Percentiles rank a stretch among this genome's conserved stretches.
phyloP scores from a whole-genome alignment of 352 stramenopile species.

The Phytopythium chamaehyphon region DNA sequence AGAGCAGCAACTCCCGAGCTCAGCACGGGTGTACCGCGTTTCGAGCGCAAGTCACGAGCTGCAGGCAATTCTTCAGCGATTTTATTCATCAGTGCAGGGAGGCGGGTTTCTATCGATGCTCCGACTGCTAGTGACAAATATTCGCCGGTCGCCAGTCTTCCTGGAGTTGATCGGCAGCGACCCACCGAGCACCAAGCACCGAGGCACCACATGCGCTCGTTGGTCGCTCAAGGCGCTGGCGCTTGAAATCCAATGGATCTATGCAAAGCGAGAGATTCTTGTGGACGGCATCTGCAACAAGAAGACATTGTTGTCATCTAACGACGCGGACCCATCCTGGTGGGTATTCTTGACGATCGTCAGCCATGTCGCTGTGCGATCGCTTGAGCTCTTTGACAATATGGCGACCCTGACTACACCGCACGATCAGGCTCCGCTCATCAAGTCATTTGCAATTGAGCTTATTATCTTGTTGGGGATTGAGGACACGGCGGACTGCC shows the following conservation, averaged over 20 bases:
- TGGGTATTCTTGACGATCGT: conserved; percentile 57
- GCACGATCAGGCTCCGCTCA: conserved; percentile 15
- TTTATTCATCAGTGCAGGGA: conserved; percentile 37
- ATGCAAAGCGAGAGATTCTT: conserved; percentile 44
- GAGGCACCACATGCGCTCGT: conserved; percentile 4
- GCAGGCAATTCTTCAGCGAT: conserved; percentile 30
- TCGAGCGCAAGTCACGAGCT: conserved; percentile 28
- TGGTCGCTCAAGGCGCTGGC: conserved; percentile 18
- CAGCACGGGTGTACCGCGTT: conserved; percentile 24
- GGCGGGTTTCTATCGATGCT: conserved; percentile 35
- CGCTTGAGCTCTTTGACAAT: conserved; percentile 28
- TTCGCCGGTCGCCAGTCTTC: conserved; percentile 27
- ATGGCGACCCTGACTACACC: conserved; percentile 23
- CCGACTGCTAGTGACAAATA: conserved; percentile 22
- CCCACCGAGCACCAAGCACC: conserved; percentile 5
- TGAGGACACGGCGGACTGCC: conserved; percentile 2
- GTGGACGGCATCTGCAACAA: conserved; percentile 36
- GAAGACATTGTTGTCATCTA: conserved; percentile 3
- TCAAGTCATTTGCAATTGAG: conserved; percentile 26
- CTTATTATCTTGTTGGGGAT: conserved; percentile 16
- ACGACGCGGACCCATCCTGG: conserved; percentile 32
- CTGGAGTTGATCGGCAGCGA: conserved; percentile 21
- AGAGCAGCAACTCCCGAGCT: conserved; percentile 16
- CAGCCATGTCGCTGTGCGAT: conserved; percentile 38
- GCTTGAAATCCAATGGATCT: conserved; percentile 47